Base-by-base conservation (phyloP, 2,329 filamentous ascomycete genomes). In the Colletotrichum lentis region DNA sequence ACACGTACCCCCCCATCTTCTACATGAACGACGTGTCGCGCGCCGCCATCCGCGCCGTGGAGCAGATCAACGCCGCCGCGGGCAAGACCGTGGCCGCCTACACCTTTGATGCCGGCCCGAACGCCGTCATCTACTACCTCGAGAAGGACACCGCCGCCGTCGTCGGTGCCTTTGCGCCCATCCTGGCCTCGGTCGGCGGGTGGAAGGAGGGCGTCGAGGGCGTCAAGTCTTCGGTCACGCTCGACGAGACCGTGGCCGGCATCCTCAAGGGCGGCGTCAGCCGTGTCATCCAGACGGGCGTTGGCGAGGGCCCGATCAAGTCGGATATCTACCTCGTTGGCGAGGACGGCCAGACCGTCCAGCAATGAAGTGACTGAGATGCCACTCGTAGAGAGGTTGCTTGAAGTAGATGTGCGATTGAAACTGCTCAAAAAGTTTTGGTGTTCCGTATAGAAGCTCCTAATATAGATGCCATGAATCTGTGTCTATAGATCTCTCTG, bases 1-100 rank as follows among this genome's bases (percentile, higher is more conserved):
- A 99, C 78, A 98, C 96, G 1, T 94, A 93, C 81, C 96, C 96
- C 52, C 96, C 96, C 20, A 99, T 99, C 77, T 97, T 97, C 81
- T 99, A 99, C 84, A 90, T 99, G 85, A 99, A 97, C 81, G 96
- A 99, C 77, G 90, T 95, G 18, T 95, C 91, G 22, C 85, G 91
- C 44, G 93, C 95, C 1, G 94, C 95, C 6, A 93, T 99, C 69
- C 87, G 93, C 60, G 89, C 93, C 18, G 94, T 97, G 37, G 94
- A 99, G 82, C 86, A 90, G 73, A 92, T 98, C 81, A 99, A 99
- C 77, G 85, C 85, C 62, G 85, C 86, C 27, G 93, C 91, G 5
- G 94, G 93, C 62, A 90, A 89, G 81, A 90, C 87, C 0, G 86
- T 98, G 20, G 94, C 93, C 3, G 96, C 96, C 3, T 99, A 99